Conservation (phyloP, 2,329 filamentous ascomycete genomes). For the Rhytidhysteron rufulum region DNA sequence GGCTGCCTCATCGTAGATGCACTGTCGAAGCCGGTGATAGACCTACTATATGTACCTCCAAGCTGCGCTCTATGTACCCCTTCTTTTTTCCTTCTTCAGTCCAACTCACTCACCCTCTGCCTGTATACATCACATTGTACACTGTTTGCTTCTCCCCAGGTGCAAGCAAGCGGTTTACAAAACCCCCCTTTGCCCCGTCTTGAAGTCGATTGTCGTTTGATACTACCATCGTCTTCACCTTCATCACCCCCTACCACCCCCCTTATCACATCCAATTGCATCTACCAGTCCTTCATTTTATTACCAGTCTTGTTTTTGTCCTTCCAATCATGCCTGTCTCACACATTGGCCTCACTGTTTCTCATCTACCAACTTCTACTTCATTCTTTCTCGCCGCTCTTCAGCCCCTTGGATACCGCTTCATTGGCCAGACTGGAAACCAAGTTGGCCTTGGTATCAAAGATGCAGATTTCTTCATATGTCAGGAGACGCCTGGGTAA, state of each 20-base stretch:
- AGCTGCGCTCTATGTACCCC: no score
- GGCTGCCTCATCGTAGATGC: conserved; percentile 14
- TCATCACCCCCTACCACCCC: neutral
- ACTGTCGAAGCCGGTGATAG: neutral
- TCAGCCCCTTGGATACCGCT: conserved; percentile 73
- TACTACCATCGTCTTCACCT: neutral
- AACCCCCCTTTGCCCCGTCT: no score
- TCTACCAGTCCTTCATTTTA: no score
- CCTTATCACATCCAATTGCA: no score
- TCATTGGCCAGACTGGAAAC: conserved; percentile 59
- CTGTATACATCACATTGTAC: no score
- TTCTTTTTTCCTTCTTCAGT: no score
- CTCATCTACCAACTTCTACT: conserved; percentile 71
- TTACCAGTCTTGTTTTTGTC: no score
- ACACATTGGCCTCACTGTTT: conserved; percentile 65
- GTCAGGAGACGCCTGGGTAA: conserved; percentile 58
- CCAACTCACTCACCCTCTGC: no score
- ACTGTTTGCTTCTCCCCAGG: no score
- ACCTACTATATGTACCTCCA: no score
- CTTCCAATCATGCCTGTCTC: conserved; percentile 53
- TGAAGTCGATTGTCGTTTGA: no score
- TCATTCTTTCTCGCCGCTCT: conserved; percentile 80
- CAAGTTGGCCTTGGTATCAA: conserved; percentile 60
- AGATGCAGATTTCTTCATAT: conserved; percentile 62
- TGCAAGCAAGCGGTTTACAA: no score